Evolutionary conservation across 2,329 filamentous ascomycete species (phyloP).

Genomic region (Fusarium sp.): DNA sequence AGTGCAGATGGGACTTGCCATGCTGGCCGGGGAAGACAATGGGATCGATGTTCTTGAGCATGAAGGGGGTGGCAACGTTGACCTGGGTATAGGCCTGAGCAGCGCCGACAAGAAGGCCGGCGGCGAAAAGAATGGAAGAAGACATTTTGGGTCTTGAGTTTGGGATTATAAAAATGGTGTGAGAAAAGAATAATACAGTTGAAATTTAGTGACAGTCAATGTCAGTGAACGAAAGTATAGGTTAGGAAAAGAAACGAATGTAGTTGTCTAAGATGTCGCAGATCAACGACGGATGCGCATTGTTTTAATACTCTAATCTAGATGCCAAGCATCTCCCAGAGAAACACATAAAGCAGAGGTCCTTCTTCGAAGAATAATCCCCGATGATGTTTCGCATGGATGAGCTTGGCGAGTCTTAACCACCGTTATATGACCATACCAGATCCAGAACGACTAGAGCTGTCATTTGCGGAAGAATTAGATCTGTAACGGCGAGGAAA

Average conservation of each 20-base stretch:
- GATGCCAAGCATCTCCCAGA: too few relatives aligned
- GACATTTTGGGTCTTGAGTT: conserved; percentile 35
- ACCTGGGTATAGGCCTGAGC: conserved; percentile 43
- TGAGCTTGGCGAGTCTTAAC: conserved; percentile 3
- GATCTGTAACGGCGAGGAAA: conserved; percentile 11
- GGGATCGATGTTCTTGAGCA: conserved; percentile 54
- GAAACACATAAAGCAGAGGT: not conserved
- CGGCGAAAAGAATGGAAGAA: conserved; percentile 34
- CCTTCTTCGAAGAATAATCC: conserved; percentile 1
- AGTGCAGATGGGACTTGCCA: conserved; percentile 53
- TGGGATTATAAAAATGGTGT: conserved; percentile 7
- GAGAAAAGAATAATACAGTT: conserved; percentile 1
- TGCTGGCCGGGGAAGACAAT: conserved; percentile 53
- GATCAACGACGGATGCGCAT: not conserved
- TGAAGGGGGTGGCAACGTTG: conserved; percentile 44
- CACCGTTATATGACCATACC: not conserved
- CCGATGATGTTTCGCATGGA: conserved; percentile 12
- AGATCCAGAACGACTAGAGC: not conserved
- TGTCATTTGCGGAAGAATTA: conserved; percentile 29
- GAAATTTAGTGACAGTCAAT: conserved; percentile 40
- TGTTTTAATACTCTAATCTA: conserved; percentile 19
- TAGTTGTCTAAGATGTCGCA: not conserved
- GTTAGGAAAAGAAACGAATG: conserved; percentile 20
- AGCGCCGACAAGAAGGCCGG: conserved; percentile 31
- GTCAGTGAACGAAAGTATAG: conserved; percentile 30